Percentiles rank a stretch among this genome's conserved stretches.
phyloP scores from a whole-genome alignment of 73 alveolate species.

The Paramecium primaurelia region DNA sequence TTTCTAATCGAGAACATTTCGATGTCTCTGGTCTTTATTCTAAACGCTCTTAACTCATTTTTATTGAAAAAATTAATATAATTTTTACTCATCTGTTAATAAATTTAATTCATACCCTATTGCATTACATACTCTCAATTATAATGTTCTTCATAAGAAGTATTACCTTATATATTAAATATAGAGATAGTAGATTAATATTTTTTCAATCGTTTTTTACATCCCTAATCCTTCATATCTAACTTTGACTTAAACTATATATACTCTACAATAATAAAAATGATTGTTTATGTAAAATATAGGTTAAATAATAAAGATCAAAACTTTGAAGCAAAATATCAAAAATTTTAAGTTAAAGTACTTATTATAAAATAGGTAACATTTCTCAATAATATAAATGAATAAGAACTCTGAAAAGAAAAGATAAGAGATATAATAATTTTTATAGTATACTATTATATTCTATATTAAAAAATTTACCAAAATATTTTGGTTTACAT shows the following conservation, averaged over 20 bases:
- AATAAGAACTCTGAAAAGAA: too few species aligned
- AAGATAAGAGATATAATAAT: too few species aligned
- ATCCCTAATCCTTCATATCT: background rate
- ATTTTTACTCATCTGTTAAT: slow-evolving; percentile 1
- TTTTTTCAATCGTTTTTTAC: background rate
- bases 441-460: too few species aligned
- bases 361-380: too few species aligned
- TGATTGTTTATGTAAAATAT: background rate
- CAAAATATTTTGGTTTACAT: too few species aligned
- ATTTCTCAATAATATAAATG: too few species aligned
- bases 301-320: too few species aligned
- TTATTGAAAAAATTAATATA: background rate
- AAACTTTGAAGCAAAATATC: too few species aligned
- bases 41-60: slow-evolving; percentile 41
- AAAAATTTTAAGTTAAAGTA: too few species aligned
- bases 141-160: background rate
- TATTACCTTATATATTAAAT: background rate
- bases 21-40: slow-evolving; percentile 40
- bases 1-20: slow-evolving; percentile 37
- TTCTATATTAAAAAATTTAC: too few species aligned
- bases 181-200: background rate
- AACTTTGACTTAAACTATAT: background rate
- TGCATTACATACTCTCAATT: background rate
- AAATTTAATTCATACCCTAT: background rate
- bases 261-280: background rate